Evolutionary conservation across 169 alveolate genomes (phyloP).

Genomic region (Cryptosporidium sp.): DNA sequence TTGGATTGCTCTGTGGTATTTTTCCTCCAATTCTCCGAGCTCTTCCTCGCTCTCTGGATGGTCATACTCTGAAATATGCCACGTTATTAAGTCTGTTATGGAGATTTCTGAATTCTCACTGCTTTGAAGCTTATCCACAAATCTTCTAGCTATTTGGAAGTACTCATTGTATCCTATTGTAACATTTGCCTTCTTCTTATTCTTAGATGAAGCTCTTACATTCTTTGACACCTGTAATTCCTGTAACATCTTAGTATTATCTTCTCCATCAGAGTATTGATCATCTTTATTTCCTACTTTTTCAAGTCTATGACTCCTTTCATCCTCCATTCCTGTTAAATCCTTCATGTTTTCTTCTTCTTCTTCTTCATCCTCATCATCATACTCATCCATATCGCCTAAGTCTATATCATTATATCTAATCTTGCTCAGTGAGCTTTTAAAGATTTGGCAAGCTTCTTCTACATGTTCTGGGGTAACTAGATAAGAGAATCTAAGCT

Average conservation of each 20-base stretch:
- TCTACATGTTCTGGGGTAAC: constrained; percentile 91
- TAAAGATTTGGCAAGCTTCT: constrained; percentile 92
- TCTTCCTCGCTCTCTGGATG: constrained; percentile 72
- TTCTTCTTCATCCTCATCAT: constrained; percentile 1
- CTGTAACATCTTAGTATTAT: neutral
- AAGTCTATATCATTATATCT: constrained; percentile 83
- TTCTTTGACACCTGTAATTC: neutral
- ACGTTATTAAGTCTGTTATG: constrained; percentile 43
- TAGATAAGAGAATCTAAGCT: constrained; percentile 90
- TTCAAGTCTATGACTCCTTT: neutral
- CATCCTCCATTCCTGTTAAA: neutral
- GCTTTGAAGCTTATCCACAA: constrained; percentile 19
- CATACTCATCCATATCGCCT: constrained; percentile 75
- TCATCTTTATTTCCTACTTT: neutral
- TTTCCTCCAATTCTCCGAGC: constrained; percentile 34
- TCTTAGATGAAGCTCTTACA: neutral
- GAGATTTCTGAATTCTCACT: constrained; percentile 9
- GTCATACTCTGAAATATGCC: constrained; percentile 64
- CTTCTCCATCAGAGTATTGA: neutral
- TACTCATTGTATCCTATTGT: constrained; percentile 57
- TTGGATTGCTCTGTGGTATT: constrained; percentile 51
- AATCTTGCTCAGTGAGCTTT: constrained; percentile 87
- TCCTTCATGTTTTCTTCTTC: neutral
- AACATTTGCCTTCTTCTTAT: constrained; percentile 8
- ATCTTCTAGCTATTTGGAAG: constrained; percentile 61